Percentiles rank a stretch among this genome's conserved stretches.
Evolutionary conservation across 2,329 filamentous ascomycete genomes (phyloP).

Genomic region (Beauveria sp.): DNA sequence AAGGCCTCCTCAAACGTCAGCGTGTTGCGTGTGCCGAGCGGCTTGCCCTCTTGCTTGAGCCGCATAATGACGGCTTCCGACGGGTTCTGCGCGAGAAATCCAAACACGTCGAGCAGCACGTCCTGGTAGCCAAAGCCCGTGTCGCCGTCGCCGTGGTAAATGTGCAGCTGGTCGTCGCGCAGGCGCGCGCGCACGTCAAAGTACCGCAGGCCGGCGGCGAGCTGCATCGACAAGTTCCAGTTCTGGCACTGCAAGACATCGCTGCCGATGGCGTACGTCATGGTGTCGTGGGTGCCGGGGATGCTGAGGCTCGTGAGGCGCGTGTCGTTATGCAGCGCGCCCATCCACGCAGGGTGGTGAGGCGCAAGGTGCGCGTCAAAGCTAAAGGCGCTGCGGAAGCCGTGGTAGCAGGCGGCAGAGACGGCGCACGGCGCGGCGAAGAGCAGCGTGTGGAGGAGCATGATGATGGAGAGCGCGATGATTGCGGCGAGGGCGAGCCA

Average conservation of each 20-base stretch:
- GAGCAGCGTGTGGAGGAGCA: constrained; percentile 19
- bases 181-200: constrained; percentile 41
- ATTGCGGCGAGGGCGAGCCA: constrained; percentile 13
- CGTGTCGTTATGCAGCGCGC: constrained; percentile 30
- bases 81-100: constrained; percentile 38
- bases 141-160: constrained; percentile 39
- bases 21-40: constrained; percentile 28
- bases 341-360: constrained; percentile 31
- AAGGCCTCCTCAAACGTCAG: constrained; percentile 39
- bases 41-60: constrained; percentile 39
- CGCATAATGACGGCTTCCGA: constrained; percentile 42
- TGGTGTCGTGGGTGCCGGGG: constrained; percentile 46
- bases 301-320: constrained; percentile 38
- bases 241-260: constrained; percentile 40
- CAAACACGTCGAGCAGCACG: constrained; percentile 35
- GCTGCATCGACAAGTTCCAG: constrained; percentile 35
- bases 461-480: constrained; percentile 15
- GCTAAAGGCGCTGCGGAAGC: constrained; percentile 27
- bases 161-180: constrained; percentile 33
- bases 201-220: constrained; percentile 40
- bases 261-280: constrained; percentile 35
- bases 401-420: constrained; percentile 22
- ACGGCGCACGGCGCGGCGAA: constrained; percentile 18
- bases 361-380: constrained; percentile 24
- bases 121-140: constrained; percentile 38